A percentile compares a stretch with the other conserved stretches of the same genome.
phyloP scores from a whole-genome alignment of 257 asterid species.

The Marsdenia floribunda region DNA sequence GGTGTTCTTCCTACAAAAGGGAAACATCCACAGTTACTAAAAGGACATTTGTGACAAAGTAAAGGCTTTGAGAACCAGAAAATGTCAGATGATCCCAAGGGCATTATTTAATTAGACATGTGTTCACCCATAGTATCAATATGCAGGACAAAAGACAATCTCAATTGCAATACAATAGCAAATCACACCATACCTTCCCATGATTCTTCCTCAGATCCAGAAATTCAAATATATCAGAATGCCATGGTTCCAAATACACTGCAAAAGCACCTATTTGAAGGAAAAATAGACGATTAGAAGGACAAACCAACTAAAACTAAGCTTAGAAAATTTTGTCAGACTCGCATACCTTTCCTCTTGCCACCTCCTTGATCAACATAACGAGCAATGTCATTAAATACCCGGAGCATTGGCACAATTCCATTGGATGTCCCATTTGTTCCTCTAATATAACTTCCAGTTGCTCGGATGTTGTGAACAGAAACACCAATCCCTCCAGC shows the following conservation, averaged over 20 bases:
- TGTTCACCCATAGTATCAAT: background rate
- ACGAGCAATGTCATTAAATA: constrained; percentile 93
- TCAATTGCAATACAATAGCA: background rate
- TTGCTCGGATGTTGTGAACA: constrained; percentile 88
- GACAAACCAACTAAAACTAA: background rate
- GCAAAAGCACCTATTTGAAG: constrained; percentile 80
- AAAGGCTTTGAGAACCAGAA: background rate
- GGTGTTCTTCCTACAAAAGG: constrained; percentile 72
- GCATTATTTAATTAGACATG: background rate
- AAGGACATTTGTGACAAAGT: background rate
- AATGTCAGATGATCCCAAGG: background rate
- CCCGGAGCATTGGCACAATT: constrained; percentile 92
- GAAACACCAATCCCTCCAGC: constrained; percentile 99
- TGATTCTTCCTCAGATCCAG: constrained; percentile 91
- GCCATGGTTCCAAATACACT: constrained; percentile 99
- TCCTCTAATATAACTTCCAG: too few species aligned
- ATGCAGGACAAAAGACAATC: background rate
- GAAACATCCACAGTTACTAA: background rate
- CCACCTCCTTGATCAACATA: constrained; percentile 99
- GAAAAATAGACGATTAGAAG: constrained; percentile 15
- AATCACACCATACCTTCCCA: constrained; percentile 60
- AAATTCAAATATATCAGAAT: constrained; percentile 82
- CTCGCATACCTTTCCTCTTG: constrained; percentile 75
- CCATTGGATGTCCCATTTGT: constrained; percentile 97
- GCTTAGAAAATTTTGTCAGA: background rate